Evolutionary conservation across 2,329 filamentous ascomycete genomes (phyloP).

Genomic region (Botryotinia globosa): DNA sequence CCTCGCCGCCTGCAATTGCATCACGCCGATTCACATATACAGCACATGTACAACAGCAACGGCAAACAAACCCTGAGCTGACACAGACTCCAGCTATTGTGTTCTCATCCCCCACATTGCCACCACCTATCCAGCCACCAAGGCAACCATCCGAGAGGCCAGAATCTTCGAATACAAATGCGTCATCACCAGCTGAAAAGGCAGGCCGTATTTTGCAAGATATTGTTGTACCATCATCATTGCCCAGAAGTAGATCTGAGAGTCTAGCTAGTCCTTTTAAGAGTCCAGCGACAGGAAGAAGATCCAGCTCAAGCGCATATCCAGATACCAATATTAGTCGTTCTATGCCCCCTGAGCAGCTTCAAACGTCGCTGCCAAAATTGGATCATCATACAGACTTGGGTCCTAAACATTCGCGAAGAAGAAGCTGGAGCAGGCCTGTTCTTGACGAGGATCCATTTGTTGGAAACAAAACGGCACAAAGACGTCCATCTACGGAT

Average conservation of each 20-base stretch:
- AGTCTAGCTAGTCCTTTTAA: slow-evolving; percentile 39
- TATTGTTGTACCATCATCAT: slow-evolving; percentile 35
- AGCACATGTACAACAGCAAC: slow-evolving; percentile 33
- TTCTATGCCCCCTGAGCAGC: slow-evolving; percentile 13
- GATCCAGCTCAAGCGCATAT: slow-evolving; percentile 28
- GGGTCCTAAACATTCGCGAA: slow-evolving; percentile 22
- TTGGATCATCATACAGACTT: slow-evolving; percentile 29
- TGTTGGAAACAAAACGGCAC: slow-evolving; percentile 19
- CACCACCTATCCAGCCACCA: slow-evolving; percentile 31
- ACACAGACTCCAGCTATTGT: slow-evolving; percentile 37
- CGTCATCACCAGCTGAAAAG: slow-evolving; percentile 35
- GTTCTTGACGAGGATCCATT: slow-evolving; percentile 33
- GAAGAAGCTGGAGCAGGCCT: slow-evolving; percentile 19
- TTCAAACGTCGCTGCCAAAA: slow-evolving; percentile 28
- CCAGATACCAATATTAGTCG: slow-evolving; percentile 22
- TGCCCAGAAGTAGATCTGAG: slow-evolving; percentile 36
- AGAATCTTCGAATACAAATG: slow-evolving; percentile 14
- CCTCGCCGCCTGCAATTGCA: slow-evolving; percentile 36
- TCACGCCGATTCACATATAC: slow-evolving; percentile 36
- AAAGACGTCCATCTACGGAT: slow-evolving; percentile 7
- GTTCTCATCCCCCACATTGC: slow-evolving; percentile 39
- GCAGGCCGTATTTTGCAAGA: slow-evolving; percentile 39
- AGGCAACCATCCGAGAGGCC: slow-evolving; percentile 22
- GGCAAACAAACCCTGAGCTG: slow-evolving; percentile 28
- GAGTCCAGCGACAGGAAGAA: slow-evolving; percentile 34